Base-by-base conservation (phyloP, 305 asterid species). In the Solanum hybrid region DNA sequence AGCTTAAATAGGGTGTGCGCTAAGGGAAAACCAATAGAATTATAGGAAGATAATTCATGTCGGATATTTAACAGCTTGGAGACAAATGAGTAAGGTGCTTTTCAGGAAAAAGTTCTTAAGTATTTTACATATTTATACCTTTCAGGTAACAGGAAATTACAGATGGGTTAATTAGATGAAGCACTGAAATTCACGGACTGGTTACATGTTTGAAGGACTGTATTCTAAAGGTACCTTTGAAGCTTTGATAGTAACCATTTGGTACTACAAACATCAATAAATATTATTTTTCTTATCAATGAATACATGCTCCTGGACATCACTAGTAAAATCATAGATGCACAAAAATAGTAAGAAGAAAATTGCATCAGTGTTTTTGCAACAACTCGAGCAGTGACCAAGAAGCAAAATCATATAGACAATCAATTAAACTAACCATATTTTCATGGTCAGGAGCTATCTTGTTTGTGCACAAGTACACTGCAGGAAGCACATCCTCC, bases 361-460 rank as follows among this genome's bases (percentile, higher is more conserved):
- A 34, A 87, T 37, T 77, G n/a, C 51, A 51, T 88, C 78, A 24
- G 20, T 14, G 37, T 76, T 24, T 75, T 35, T 36, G 36, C 37
- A 76, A 46, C 26, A 88, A 56, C 34, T 75, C 34, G 17, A 51
- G 72, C 87, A 46, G 31, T 51, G 71, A 84, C 31, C 31, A 32
- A 78, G 36, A 51, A 29, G 76, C 56, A 88, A 27, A 77, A 88
- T 60, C 87, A 46, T 76, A 56, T 31, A 91, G 80, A 77, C 71
- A 86, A 69, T 69, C 76, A 66, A 64, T 89, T 77, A 88, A 38
- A 42, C 91, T 31, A 93, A 96, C 98, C 96, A 91, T 93, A 90
- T 97, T 97, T 93, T 95, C 98, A 93, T 95, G 98, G 77, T 95
- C 98, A 90, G 99, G 98, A 79, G 99, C 97, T 92, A 97, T 97